Evolutionary conservation across 495 filamentous ascomycete species (phyloP), one percentile per base, ranked within the genome.

Genomic region (Echria macrotheca): DNA sequence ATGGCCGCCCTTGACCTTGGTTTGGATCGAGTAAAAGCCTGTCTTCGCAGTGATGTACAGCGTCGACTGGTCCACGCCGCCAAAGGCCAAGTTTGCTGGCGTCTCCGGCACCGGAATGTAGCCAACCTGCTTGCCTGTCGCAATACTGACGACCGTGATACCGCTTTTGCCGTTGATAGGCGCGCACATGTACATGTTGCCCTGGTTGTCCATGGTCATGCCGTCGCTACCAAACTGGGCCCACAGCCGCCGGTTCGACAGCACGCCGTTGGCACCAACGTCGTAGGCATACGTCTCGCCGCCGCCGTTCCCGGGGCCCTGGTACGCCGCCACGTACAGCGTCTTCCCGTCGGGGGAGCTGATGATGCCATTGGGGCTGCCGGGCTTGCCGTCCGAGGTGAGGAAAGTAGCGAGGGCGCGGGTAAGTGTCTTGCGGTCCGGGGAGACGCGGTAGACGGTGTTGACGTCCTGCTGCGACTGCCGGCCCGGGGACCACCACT

Each of bases 1-100:
- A 44, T 51, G 49, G 31, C 40, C 49, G 31, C 49, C 49, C 49
- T 51, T 51, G 40, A 51, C 49, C 40, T 51, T 51, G 49, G 49
- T 51, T 11, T 10, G 40, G 26, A 51, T 38, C 31, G 49, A 51
- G 49, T 51, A 51, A 26, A 51, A 51, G 49, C 49, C 49, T 9
- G 49, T 51, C 39, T n/a, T 2, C 25, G 49, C 49, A 31, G 49
- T 51, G 40, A 51, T 51, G 41, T 51, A 51, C 41, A 51, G 40
- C 28, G 40, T 44, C 31, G 49, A 51, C 49, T 51, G 49, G 40
- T 51, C 49, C 9, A 44, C 40, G 14, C 49, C 49, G 49, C 49
- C 49, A 51, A 51, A 51, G 40, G 49, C 49, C 49, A 51, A 26
- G 49, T 51, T 51, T 31, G 49, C 49, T 0, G 49, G 49, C 41